Evolutionary conservation across 352 stramenopile species (phyloP).

Genomic region (Phytophthora citricola): DNA sequence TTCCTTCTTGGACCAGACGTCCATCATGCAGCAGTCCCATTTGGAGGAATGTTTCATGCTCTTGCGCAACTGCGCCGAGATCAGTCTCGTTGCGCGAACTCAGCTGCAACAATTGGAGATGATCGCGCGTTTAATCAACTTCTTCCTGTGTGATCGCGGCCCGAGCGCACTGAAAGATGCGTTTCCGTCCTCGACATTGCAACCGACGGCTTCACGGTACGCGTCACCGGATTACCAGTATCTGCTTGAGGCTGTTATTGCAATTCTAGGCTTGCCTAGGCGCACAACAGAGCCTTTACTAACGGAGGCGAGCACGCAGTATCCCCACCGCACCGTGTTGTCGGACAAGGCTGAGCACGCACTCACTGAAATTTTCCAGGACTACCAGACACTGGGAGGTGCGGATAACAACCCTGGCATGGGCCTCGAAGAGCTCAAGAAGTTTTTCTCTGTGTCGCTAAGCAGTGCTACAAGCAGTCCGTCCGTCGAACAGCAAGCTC

Average conservation of each 20-base stretch:
- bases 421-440: conserved; percentile 64
- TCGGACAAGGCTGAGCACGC: conserved; percentile 79
- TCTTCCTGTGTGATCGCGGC: conserved; percentile 80
- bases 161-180: conserved; percentile 72
- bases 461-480: conserved; percentile 57
- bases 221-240: conserved; percentile 89
- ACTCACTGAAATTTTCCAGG: conserved; percentile 79
- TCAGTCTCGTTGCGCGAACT: conserved; percentile 55
- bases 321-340: conserved; percentile 70
- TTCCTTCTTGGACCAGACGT: conserved; percentile 76
- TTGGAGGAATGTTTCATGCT: conserved; percentile 91
- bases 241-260: conserved; percentile 87
- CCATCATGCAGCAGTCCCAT: conserved; percentile 80
- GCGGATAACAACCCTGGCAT: conserved; percentile 38
- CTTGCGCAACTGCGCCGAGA: conserved; percentile 77
- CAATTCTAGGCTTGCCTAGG: conserved; percentile 79
- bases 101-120: conserved; percentile 70
- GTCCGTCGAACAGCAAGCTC: conserved; percentile 71
- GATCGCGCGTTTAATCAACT: conserved; percentile 82
- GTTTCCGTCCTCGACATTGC: conserved; percentile 67
- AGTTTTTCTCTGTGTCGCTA: conserved; percentile 76
- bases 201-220: conserved; percentile 54
- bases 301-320: conserved; percentile 70
- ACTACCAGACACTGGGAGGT: conserved; percentile 54
- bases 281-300: conserved; percentile 71